Evolutionary conservation across 2,329 filamentous ascomycete species (phyloP), one percentile per base, ranked within the genome.

Genomic region (Aureobasidium pullulans): DNA sequence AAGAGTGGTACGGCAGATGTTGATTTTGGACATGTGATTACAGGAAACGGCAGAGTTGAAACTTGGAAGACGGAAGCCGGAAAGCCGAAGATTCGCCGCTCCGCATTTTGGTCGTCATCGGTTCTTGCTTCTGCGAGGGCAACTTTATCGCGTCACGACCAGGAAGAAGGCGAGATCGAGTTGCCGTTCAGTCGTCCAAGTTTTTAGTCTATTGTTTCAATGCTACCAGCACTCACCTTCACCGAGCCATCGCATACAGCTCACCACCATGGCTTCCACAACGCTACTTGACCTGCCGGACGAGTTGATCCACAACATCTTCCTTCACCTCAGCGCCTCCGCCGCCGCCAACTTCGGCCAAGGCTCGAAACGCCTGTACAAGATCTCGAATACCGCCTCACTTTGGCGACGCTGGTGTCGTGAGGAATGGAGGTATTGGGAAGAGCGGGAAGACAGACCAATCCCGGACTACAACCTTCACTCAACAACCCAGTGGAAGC

Each of bases 361-460:
- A 29, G 78, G 87, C 10, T 89, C 83, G 23, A 83, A 77, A 64
- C 83, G 84, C 61, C 81, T 93, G 66, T 77, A 84, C 66, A 77
- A 78, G 49, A 76, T 95, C 59, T 81, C 84, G 40, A 84, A 85
- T 65, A 87, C 90, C 61, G 84, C 86, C 7, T 76, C 92, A 29
- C 78, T 96, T 57, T 97, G 94, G 93, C 85, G 85, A 63, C 75
- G 82, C 66, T 84, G 93, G 70, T 97, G 94, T 72, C 73, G 76
- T 58, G 73, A 74, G 37, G 76, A 79, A 59, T 96, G 91, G 75
- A 80, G 73, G 59, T 89, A 85, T 72, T 99, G 94, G 94, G 80
- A 87, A 61, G 75, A 77, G 44, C 87, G 91, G 72, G 73, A 76
- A n/a, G 77, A 91, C 47, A 63, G 71, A 34, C 57, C 50, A 6